These are phyloP conservation scores for Termitomyces sp. DNA, from an alignment of 768 basidiomycete genomes.

Conservation along the genomic window DNA sequence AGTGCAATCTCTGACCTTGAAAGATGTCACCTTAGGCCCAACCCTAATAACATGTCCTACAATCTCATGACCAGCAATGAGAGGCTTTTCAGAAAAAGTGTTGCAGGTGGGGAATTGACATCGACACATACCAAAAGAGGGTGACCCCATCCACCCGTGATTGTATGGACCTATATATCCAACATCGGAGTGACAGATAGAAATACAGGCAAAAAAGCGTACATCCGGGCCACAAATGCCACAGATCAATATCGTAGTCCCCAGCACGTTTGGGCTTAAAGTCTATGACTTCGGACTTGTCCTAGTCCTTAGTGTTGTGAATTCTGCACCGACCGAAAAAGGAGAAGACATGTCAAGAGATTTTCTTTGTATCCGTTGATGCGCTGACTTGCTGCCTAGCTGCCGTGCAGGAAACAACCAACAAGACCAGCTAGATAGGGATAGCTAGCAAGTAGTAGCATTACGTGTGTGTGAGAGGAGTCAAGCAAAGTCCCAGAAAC, in stretches of 20 bases:
- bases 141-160: conserved; percentile 31
- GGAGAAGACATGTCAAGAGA: not conserved
- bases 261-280: conserved; percentile 48
- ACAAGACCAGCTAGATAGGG: no score
- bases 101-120: no score
- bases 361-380: no score
- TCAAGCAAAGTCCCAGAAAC: no score
- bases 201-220: not conserved
- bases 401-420: no score
- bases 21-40: conserved; percentile 44
- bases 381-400: no score
- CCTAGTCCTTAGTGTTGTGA: conserved; percentile 29
- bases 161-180: conserved; percentile 26
- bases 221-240: conserved; percentile 52
- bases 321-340: conserved; percentile 17
- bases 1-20: conserved; percentile 53
- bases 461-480: no score
- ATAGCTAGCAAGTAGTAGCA: no score
- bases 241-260: conserved; percentile 51
- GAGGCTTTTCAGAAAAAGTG: no score
- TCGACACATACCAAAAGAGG: conserved; percentile 18
- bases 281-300: conserved; percentile 34
- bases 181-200: not conserved
- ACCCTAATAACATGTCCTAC: conserved; percentile 47
- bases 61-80: no score